Base-by-base conservation (phyloP, 139 green algal genomes). In the Chlamydomonas sphaeroides region DNA sequence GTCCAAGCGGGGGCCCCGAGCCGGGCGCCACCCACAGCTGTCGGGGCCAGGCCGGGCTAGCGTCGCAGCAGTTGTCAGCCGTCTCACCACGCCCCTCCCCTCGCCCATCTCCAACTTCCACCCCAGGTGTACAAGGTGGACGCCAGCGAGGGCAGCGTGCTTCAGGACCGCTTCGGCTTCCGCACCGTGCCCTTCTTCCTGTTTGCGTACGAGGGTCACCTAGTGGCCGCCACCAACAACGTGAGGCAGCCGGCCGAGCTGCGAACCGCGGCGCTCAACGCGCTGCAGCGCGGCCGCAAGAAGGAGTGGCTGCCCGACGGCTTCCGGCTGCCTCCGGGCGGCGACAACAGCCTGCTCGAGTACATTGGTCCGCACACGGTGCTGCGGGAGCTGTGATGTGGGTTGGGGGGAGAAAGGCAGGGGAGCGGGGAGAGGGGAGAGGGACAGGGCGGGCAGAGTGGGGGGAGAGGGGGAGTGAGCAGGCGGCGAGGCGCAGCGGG, bases 121-220 rank as follows among this genome's bases (percentile, higher is more conserved):
- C 15, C 48, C 20, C 84, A 91, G 86, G 74, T 92, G 75, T 87
- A 73, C 74, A 88, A 88, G 41, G 53, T 91, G 56, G 88, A 92
- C 51, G 88, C 86, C 48, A 87, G 79, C 33, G 86, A 92, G 68
- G 82, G 74, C 41, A 84, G 66, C 42, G 38, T 53, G 41, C 76
- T 92, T 63, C 88, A 92, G 83, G 65, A 86, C 49, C 56, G 76
- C 11, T 91, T 85, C 73, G 78, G 74, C 71, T 90, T 92, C 69
- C 71, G 86, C 33, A 86, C 73, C 17, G 67, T 92, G 17, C 88
- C 86, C 68, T 89, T 90, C 79, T 91, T 93, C 79, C 68, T 90
- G 42, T 85, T 87, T 61, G 87, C 86, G 32, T 90, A 88, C 69
- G 76, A 89, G 61, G 89, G 89, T 42, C 51, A 53, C 33, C 87